Conservation (phyloP, 371 early-diverging fungal species). For the Mucor indicus region DNA sequence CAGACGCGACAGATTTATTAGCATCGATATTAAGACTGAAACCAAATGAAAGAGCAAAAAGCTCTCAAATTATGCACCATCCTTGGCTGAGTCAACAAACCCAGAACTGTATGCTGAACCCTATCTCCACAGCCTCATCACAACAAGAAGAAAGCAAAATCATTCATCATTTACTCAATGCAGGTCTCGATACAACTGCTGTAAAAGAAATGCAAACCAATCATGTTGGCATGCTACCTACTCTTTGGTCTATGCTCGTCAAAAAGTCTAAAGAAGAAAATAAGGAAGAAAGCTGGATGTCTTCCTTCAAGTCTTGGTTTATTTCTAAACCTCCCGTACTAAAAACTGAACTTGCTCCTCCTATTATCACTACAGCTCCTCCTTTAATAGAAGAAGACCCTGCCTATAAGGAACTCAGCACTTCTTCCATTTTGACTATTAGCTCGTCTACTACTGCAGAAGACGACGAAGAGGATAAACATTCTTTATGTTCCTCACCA, state of each 20-base stretch:
- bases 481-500: slow-evolving; percentile 10
- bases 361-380: slow-evolving; percentile 1
- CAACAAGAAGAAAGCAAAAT: background rate
- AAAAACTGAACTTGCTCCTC: slow-evolving; percentile 1
- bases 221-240: slow-evolving; percentile 9
- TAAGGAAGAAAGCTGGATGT: slow-evolving; percentile 4
- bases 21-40: slow-evolving; percentile 53
- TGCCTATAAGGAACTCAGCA: background rate
- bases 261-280: background rate
- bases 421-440: slow-evolving; percentile 12
- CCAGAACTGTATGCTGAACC: too few relatives aligned
- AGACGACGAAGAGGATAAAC: slow-evolving; percentile 6
- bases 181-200: slow-evolving; percentile 1
- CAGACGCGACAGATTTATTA: slow-evolving; percentile 7
- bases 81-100: slow-evolving; percentile 48
- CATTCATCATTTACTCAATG: background rate
- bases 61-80: slow-evolving; percentile 57
- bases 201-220: slow-evolving; percentile 8
- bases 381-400: background rate
- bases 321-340: background rate
- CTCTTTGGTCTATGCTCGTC: slow-evolving; percentile 11
- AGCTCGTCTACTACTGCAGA: slow-evolving; percentile 5
- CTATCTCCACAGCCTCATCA: background rate
- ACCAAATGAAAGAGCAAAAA: slow-evolving; percentile 52
- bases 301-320: slow-evolving; percentile 11